Percentiles rank a stretch among this genome's conserved stretches.
Conservation (phyloP, 2,329 filamentous ascomycete genomes). For the Ilyonectria destructans region DNA sequence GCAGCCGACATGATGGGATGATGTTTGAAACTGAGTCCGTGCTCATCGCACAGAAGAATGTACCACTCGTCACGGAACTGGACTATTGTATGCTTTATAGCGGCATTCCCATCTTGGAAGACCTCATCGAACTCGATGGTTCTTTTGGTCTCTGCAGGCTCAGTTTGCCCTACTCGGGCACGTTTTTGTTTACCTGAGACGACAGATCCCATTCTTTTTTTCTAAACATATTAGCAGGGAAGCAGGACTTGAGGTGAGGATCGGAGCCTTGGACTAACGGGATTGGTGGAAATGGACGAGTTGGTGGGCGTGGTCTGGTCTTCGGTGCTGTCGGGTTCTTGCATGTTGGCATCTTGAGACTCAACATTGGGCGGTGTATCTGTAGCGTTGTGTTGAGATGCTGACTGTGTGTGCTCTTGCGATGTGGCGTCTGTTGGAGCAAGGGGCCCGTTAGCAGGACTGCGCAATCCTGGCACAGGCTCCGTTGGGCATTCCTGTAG, state of each 20-base stretch:
- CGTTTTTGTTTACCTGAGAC: not conserved
- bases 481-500: too few species aligned
- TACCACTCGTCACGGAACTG: slow-evolving; percentile 20
- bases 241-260: too few species aligned
- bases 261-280: not conserved
- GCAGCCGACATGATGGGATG: slow-evolving; percentile 17
- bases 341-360: slow-evolving; percentile 1
- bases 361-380: not conserved
- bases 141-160: not conserved
- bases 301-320: not conserved
- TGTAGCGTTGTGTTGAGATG: too few species aligned
- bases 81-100: slow-evolving; percentile 19
- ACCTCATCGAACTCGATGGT: slow-evolving; percentile 21
- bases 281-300: not conserved
- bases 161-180: not conserved
- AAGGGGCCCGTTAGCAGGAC: too few species aligned
- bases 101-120: slow-evolving; percentile 21
- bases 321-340: not conserved
- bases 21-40: slow-evolving; percentile 7
- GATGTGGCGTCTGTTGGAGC: too few species aligned
- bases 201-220: too few species aligned
- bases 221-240: too few species aligned
- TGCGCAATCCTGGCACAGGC: too few species aligned
- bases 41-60: slow-evolving; percentile 24
- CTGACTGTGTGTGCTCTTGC: too few species aligned